phyloP scores from a whole-genome alignment of 306 rosid genomes.

The Coriaria nepalensis region DNA sequence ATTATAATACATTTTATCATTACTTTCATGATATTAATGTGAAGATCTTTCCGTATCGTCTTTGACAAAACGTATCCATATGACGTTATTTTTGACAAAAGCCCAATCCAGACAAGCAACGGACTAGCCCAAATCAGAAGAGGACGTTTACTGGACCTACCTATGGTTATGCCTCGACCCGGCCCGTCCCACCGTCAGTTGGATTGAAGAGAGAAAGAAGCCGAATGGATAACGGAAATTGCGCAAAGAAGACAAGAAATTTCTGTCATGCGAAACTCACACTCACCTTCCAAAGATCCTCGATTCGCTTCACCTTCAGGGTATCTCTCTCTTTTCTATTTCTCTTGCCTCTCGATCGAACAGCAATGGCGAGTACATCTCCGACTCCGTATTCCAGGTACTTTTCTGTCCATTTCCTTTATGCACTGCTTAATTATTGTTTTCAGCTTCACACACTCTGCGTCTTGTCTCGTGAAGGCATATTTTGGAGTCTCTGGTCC shows the following conservation, averaged over 20 bases:
- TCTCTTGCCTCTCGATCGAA: constrained; percentile 48
- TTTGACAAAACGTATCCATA: too few species aligned
- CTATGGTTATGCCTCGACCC: too few species aligned
- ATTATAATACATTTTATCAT: too few species aligned
- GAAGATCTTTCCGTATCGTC: too few species aligned
- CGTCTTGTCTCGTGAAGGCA: constrained; percentile 19
- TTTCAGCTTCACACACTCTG: not conserved
- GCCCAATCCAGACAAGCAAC: too few species aligned
- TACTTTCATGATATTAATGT: not conserved
- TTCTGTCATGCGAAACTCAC: constrained; percentile 34
- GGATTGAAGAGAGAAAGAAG: too few species aligned
- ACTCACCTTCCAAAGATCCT: constrained; percentile 26
- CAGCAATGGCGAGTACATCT: constrained; percentile 27
- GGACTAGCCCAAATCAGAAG: too few species aligned
- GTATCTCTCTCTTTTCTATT: constrained; percentile 13
- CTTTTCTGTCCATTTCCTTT: not conserved
- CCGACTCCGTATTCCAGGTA: constrained; percentile 64
- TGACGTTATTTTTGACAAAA: too few species aligned
- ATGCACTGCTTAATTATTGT: not conserved
- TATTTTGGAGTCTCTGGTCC: constrained; percentile 50
- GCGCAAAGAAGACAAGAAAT: too few species aligned
- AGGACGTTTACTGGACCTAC: too few species aligned
- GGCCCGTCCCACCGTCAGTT: too few species aligned
- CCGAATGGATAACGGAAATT: too few species aligned
- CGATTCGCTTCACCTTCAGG: constrained; percentile 60